Conservation (phyloP, 371 early-diverging fungal genomes). For the Rozella allomycis region DNA sequence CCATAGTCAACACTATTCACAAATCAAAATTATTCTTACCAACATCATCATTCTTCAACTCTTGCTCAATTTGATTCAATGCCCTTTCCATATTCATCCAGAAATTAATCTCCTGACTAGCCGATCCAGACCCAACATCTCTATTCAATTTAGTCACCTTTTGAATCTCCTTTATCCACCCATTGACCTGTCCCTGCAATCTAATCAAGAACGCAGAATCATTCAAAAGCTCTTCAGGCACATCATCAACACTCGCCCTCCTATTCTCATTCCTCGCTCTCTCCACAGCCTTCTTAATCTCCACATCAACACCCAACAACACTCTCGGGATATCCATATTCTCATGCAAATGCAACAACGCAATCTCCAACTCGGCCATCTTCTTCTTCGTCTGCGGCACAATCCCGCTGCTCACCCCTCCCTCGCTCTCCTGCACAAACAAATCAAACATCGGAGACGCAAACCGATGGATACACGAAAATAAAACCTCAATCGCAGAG, state of each 20-base stretch:
- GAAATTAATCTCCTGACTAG: conserved; percentile 93
- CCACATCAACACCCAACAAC: conserved; percentile 57
- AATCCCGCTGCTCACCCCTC: no score
- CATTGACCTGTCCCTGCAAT: conserved; percentile 82
- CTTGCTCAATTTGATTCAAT: conserved; percentile 74
- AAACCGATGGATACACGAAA: no score
- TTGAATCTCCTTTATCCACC: conserved; percentile 96
- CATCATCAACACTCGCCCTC: conserved; percentile 44
- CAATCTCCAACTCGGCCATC: conserved; percentile 88
- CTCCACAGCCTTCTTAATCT: conserved; percentile 53
- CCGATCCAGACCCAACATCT: conserved; percentile 76
- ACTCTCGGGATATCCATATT: conserved; percentile 93
- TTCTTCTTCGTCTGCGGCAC: conserved; percentile 89
- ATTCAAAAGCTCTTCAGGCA: conserved; percentile 36
- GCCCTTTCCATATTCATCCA: conserved; percentile 93
- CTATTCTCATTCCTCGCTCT: conserved; percentile 17
- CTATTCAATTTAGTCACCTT: conserved; percentile 84
- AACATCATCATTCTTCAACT: conserved; percentile 79
- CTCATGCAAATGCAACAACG: conserved; percentile 80
- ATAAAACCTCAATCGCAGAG: no score
- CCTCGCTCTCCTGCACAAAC: no score
- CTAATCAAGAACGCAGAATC: conserved; percentile 77
- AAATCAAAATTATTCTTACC: background rate
- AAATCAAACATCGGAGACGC: no score
- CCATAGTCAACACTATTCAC: conserved; percentile 52